phyloP scores from a whole-genome alignment of 2,329 filamentous ascomycete genomes.

The Calonectria crousiana region DNA sequence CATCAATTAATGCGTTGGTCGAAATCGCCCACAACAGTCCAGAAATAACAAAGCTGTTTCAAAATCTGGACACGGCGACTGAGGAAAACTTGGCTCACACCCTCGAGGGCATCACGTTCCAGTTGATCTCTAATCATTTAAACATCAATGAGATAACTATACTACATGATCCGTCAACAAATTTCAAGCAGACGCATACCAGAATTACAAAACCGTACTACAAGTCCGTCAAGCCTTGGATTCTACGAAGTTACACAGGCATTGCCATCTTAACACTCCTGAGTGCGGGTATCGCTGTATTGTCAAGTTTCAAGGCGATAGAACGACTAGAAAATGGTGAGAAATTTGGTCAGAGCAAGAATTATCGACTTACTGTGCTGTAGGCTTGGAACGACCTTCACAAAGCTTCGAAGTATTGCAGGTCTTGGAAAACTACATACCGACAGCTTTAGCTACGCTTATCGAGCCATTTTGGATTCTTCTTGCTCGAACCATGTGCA shows the following conservation, averaged over 20 bases:
- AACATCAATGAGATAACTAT: not conserved
- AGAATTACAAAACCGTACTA: not conserved
- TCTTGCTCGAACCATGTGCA: not conserved
- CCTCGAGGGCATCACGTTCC: not conserved
- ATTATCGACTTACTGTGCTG: no score
- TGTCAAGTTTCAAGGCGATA: slow-evolving; percentile 2
- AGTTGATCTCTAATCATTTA: not conserved
- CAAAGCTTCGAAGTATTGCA: not conserved
- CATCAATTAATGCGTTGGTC: no score
- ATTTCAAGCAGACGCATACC: not conserved
- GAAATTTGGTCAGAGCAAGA: no score
- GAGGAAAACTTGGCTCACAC: no score
- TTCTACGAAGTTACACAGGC: not conserved
- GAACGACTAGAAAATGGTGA: not conserved
- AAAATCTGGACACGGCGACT: no score
- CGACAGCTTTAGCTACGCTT: slow-evolving; percentile 5
- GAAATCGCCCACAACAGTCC: no score
- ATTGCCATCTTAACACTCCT: not conserved
- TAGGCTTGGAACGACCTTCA: slow-evolving; percentile 2
- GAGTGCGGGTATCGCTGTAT: not conserved
- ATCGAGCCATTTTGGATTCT: slow-evolving; percentile 15
- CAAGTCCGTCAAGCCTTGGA: slow-evolving; percentile 3
- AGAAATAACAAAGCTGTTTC: no score
- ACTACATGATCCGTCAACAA: not conserved
- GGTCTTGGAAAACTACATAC: slow-evolving; percentile 9